A percentile compares a stretch with the other conserved stretches of the same genome.
phyloP scores from a whole-genome alignment of 2,329 filamentous ascomycete genomes.

The Sporothrix sp. region DNA sequence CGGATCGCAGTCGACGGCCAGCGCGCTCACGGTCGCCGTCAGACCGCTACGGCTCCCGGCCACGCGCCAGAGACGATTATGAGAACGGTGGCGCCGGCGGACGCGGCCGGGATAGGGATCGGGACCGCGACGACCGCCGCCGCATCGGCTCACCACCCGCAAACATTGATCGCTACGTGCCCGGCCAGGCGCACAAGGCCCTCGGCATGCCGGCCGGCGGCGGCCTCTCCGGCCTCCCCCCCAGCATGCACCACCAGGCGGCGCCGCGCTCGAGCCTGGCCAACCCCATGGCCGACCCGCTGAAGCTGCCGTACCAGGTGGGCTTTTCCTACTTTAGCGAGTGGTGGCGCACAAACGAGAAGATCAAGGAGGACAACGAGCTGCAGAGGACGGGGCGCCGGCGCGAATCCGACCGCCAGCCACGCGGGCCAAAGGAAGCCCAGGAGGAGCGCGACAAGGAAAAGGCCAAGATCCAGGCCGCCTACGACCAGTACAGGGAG shows the following conservation, averaged over 20 bases:
- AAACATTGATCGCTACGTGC: slow-evolving; percentile 78
- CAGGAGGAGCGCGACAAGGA: slow-evolving; percentile 71
- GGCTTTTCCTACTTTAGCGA: slow-evolving; percentile 80
- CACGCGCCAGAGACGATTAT: slow-evolving; percentile 58
- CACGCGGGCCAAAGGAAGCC: slow-evolving; percentile 54
- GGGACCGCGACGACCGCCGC: slow-evolving; percentile 51
- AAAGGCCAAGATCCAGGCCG: slow-evolving; percentile 64
- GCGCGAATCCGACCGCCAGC: slow-evolving; percentile 48
- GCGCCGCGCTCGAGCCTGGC: slow-evolving; percentile 39
- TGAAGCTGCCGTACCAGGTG: slow-evolving; percentile 66
- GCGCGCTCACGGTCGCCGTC: slow-evolving; percentile 61
- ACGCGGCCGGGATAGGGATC: slow-evolving; percentile 17
- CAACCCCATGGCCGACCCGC: slow-evolving; percentile 64
- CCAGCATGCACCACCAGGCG: slow-evolving; percentile 55
- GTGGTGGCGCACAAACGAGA: slow-evolving; percentile 77
- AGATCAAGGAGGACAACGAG: slow-evolving; percentile 74
- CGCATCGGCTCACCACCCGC: slow-evolving; percentile 53
- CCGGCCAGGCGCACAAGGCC: slow-evolving; percentile 55
- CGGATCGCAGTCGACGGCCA: slow-evolving; percentile 47
- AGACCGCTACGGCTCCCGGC: slow-evolving; percentile 66
- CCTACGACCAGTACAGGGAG: slow-evolving; percentile 59
- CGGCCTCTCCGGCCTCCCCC: slow-evolving; percentile 59
- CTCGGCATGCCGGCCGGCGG: slow-evolving; percentile 41
- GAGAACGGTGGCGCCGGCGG: slow-evolving; percentile 21
- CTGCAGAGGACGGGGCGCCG: slow-evolving; percentile 58